A percentile compares a stretch with the other conserved stretches of the same genome.
Conservation (phyloP, 345 rosid genomes). For the Gynandropsis gynandra region DNA sequence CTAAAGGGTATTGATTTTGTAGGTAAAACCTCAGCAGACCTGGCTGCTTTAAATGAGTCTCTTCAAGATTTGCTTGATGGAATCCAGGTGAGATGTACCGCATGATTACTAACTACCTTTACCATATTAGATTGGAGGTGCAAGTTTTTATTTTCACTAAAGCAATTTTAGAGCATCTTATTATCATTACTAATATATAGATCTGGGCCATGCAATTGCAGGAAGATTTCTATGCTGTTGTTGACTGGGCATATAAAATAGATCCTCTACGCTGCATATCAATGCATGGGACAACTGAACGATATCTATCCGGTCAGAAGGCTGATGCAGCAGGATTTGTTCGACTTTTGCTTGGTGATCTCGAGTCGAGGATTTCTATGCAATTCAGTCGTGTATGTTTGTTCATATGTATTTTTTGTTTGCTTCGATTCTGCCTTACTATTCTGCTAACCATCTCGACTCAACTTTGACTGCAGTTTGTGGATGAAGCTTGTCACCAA, state of each 20-base stretch:
- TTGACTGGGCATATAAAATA: conserved; percentile 98
- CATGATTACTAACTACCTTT: conserved; percentile 1
- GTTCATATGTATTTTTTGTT: conserved; percentile 8
- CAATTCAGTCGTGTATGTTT: conserved; percentile 80
- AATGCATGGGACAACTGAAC: conserved; percentile 97
- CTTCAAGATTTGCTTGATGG: conserved; percentile 98
- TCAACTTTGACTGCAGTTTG: conserved; percentile 50
- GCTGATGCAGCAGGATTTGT: conserved; percentile 99
- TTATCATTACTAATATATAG: not conserved
- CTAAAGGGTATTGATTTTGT: conserved; percentile 23
- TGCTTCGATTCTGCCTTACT: conserved; percentile 8
- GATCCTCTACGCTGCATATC: conserved; percentile 98
- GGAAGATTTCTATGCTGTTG: conserved; percentile 99
- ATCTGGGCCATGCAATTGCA: conserved; percentile 28
- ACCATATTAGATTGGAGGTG: conserved; percentile 37
- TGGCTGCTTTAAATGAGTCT: conserved; percentile 75
- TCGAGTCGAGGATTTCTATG: conserved; percentile 86
- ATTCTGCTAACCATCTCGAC: conserved; percentile 20
- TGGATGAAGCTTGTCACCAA: conserved; percentile 97
- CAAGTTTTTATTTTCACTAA: not conserved
- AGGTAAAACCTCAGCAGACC: conserved; percentile 76
- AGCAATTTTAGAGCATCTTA: not conserved
- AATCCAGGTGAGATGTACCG: conserved; percentile 56
- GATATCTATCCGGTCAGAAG: conserved; percentile 95
- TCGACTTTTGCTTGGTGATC: conserved; percentile 91